phyloP scores from a whole-genome alignment of 345 rosid species.

The Turritis glabra region DNA sequence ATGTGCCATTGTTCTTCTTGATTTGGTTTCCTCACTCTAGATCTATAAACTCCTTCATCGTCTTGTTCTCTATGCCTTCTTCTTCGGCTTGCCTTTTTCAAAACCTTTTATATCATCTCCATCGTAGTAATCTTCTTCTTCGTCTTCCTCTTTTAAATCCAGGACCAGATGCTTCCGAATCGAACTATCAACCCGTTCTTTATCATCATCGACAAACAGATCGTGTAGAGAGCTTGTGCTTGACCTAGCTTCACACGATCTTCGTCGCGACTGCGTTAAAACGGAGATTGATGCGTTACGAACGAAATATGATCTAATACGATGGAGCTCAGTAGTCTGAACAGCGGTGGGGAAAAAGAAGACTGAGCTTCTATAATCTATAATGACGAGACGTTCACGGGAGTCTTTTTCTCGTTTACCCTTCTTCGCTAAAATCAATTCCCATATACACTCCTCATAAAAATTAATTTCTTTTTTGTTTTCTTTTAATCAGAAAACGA shows the following conservation, averaged over 20 bases:
- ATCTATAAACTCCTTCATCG: slow-evolving; percentile 83
- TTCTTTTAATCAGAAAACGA: no score
- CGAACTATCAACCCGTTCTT: slow-evolving; percentile 9
- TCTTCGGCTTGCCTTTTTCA: slow-evolving; percentile 26
- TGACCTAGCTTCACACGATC: slow-evolving; percentile 51
- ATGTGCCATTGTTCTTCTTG: slow-evolving; percentile 51
- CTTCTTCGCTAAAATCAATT: no score
- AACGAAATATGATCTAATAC: slow-evolving; percentile 35
- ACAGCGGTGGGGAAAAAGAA: slow-evolving; percentile 18
- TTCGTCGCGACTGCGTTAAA: slow-evolving; percentile 52
- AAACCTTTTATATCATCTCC: slow-evolving; percentile 34
- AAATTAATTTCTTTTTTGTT: no score
- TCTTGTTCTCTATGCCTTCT: slow-evolving; percentile 49
- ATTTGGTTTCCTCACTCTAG: slow-evolving; percentile 50
- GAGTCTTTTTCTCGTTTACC: no score
- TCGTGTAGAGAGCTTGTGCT: slow-evolving; percentile 45
- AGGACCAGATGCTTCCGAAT: slow-evolving; percentile 30
- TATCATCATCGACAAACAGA: slow-evolving; percentile 49
- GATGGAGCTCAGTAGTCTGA: slow-evolving; percentile 31
- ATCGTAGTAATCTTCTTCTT: slow-evolving; percentile 27
- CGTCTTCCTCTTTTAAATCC: slow-evolving; percentile 34
- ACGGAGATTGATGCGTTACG: slow-evolving; percentile 15
- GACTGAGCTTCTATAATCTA: slow-evolving; percentile 52
- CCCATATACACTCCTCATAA: no score
- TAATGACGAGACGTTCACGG: slow-evolving; percentile 73